Evolutionary conservation across 2,329 filamentous ascomycete species (phyloP).

Genomic region (Aspergillus tanneri): DNA sequence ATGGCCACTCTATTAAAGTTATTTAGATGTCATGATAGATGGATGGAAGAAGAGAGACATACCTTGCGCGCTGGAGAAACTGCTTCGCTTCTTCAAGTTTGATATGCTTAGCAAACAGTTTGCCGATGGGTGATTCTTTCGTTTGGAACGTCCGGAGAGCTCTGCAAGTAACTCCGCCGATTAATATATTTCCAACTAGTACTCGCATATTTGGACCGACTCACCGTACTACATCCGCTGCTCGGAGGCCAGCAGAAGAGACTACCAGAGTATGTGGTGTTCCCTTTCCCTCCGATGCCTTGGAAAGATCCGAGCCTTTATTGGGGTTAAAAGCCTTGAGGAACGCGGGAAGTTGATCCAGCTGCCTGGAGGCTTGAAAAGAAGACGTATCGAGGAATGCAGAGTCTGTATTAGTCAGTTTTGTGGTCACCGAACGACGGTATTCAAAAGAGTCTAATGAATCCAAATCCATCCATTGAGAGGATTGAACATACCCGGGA

Average conservation of each 20-base stretch:
- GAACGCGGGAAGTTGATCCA: conserved; percentile 75
- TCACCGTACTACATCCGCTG: conserved; percentile 77
- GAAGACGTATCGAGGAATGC: conserved; percentile 77
- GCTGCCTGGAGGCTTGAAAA: conserved; percentile 64
- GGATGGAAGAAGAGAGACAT: conserved; percentile 16
- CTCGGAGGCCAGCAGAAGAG: conserved; percentile 78
- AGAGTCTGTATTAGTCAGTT: conserved; percentile 54
- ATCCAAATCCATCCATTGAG: too few species aligned
- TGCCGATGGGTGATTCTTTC: conserved; percentile 75
- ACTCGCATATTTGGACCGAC: conserved; percentile 11
- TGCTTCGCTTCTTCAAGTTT: conserved; percentile 84
- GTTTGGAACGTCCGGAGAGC: conserved; percentile 74
- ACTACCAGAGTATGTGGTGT: conserved; percentile 85
- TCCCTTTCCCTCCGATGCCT: conserved; percentile 67
- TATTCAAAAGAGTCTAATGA: too few species aligned
- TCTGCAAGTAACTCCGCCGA: conserved; percentile 49
- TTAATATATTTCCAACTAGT: background rate
- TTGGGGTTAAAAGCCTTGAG: conserved; percentile 61
- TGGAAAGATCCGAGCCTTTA: conserved; percentile 59
- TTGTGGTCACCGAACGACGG: too few species aligned
- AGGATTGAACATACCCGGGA: conserved; percentile 69
- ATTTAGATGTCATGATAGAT: conserved; percentile 1
- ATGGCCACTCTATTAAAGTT: conserved; percentile 66
- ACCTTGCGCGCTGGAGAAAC: conserved; percentile 65
- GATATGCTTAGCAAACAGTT: conserved; percentile 97